Evolutionary conservation across 768 basidiomycete species (phyloP), one percentile per base, ranked within the genome.

Genomic region (Serendipita vermifera): DNA sequence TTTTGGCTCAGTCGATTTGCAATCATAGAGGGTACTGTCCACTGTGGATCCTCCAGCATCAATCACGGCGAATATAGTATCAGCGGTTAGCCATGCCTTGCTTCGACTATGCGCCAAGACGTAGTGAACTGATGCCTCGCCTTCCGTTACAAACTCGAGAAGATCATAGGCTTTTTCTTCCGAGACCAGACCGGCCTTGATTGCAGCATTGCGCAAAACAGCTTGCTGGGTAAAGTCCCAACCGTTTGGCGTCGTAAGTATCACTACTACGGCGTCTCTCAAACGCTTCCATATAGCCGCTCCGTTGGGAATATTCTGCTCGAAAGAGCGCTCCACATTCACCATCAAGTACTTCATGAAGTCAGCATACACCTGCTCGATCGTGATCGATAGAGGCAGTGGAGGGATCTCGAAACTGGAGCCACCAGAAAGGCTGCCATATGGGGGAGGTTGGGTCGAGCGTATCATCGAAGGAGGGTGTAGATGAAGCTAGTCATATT

Each of bases 171-270:
- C n/a, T n/a, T 48, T 40, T 32, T 54, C 46, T 3, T 38, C 43
- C 3, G 41, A 59, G 6, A 66, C 55, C 36, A 67, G 55, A 22
- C 62, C 61, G 5, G 63, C 64, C 1, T 55, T 39, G 1, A 68
- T 56, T 2, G 64, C 65, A 14, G 67, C 67, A 0, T 55, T 15
- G 29, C 66, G 62, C 61, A 67, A 64, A 15, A 59, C 56, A 5
- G 62, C 33, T 24, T 66, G 64, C 62, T 57, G 64, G n/a, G 14
- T 7, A 31, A 22, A 53, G 31, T 55, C 39, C 66, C 66, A 67
- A 4, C 61, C 60, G 55, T 63, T 64, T 5, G 64, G 65, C 5
- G 63, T 59, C 3, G 66, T 65, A 38, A 66, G 51, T 7, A 65
- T 56, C 3, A 65, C 43, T n/a, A 57, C 29, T 65, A 66, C 61